Conservation (phyloP, 2,329 filamentous ascomycete genomes). For the Phoma sp. region DNA sequence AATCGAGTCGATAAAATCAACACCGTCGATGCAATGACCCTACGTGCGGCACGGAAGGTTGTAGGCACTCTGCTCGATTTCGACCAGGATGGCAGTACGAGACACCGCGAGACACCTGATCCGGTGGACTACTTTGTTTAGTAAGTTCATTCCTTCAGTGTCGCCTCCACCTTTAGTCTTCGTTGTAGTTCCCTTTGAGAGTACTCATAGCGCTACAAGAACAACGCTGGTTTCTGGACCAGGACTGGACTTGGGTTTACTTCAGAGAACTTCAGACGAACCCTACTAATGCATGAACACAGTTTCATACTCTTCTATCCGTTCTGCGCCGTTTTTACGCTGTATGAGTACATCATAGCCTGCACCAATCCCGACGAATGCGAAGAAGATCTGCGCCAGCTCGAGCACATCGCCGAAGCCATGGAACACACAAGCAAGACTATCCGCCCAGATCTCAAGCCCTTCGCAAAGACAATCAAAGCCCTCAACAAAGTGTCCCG, state of each 20-base stretch:
- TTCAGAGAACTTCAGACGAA: not conserved
- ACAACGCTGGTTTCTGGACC: not conserved
- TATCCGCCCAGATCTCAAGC: conserved; percentile 24
- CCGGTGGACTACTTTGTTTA: conserved; percentile 13
- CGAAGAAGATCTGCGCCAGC: conserved; percentile 31
- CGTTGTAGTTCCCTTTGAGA: not conserved
- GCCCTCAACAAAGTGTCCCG: conserved; percentile 40
- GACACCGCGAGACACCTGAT: not conserved
- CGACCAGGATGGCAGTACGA: not conserved
- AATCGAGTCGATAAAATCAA: conserved; percentile 7
- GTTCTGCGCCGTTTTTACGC: conserved; percentile 40
- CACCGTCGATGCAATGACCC: conserved; percentile 22
- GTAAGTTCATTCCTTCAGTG: conserved; percentile 19
- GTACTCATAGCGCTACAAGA: not conserved
- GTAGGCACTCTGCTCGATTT: conserved; percentile 32
- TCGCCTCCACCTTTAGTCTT: not conserved
- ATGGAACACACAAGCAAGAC: conserved; percentile 28
- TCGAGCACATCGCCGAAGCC: conserved; percentile 30
- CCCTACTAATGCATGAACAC: not conserved
- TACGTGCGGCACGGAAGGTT: conserved; percentile 35
- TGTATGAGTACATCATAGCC: conserved; percentile 40
- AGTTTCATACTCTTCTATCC: conserved; percentile 42
- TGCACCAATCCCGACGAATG: conserved; percentile 31
- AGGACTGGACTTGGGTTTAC: not conserved
- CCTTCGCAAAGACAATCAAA: conserved; percentile 37